Base-by-base conservation (phyloP, 1,139 yeast genomes). In the Candida sojae region DNA sequence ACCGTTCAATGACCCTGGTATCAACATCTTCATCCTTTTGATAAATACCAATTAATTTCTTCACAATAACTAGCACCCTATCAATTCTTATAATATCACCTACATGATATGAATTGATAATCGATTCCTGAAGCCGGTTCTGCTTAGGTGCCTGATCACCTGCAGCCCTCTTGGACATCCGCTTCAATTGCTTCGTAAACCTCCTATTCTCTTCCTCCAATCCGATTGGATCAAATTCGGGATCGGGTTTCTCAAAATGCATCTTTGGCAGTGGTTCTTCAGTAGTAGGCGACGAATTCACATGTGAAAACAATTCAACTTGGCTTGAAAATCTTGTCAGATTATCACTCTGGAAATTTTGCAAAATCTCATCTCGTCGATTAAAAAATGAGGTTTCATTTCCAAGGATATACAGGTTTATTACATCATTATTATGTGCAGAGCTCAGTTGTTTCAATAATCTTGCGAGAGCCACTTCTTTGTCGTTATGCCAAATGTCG, bases 61-160 rank as follows among this genome's bases (percentile, higher is more conserved):
- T 84, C 12, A 85, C 78, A 65, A 84, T 61, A 0, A 88, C 87
- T 32, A 90, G 71, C 77, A 87, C 80, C 56, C 78, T 81, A 51
- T 86, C 92, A 52, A 79, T 68, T 51, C 84, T 78, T 7, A 90
- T 70, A 6, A 87, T 73, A 49, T 86, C 88, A 1, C 96, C 95
- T 1, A 67, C 69, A 23, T 66, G 58, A 48, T 66, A 78, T 5
- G 53, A 56, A 26, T 54, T 59, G 48, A 72, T 57, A 10, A 72
- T 50, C 2, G 58, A 54, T 7, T 53, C 53, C 41, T 60, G 58
- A 3, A 73, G 37, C 42, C 53, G 57, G 32, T 49, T 53, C 17
- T 64, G 57, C 23, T 49, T 53, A 1, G 68, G 66, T 28, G 48
- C 56, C 21, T 48, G 25, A 6, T 35, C 56, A 4, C 63, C 66